A percentile compares a stretch with the other conserved stretches of the same genome.
These are phyloP conservation scores for Stachybotrys chartarum DNA, from an alignment of 2,329 filamentous ascomycete genomes.

Conservation along the genomic window DNA sequence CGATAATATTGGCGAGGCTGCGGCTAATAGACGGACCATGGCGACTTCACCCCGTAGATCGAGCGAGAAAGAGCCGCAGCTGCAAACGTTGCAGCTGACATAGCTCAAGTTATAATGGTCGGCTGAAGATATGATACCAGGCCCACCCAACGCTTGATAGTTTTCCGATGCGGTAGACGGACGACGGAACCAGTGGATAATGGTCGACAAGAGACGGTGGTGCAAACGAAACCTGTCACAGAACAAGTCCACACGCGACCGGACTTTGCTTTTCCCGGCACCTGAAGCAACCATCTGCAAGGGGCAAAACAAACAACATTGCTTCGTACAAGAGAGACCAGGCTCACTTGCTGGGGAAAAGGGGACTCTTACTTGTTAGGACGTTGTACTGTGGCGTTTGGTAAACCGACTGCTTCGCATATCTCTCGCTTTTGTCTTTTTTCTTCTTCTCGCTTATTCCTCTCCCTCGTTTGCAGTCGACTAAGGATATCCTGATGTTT, in stretches of 20 bases:
- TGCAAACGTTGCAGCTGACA: neutral
- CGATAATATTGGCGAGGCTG: neutral
- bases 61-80: neutral
- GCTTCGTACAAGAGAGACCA: neutral
- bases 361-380: neutral
- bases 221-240: too few species aligned
- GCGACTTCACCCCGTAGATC: neutral
- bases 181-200: neutral
- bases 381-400: neutral
- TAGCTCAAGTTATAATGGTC: constrained; percentile 1
- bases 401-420: neutral
- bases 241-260: too few species aligned
- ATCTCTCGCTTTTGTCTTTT: neutral
- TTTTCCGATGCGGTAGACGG: neutral
- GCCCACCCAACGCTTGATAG: neutral
- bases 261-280: too few species aligned
- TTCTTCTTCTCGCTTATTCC: neutral
- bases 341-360: neutral
- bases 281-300: too few species aligned
- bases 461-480: neutral
- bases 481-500: constrained; percentile 1
- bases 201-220: too few species aligned
- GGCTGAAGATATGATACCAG: constrained; percentile 8
- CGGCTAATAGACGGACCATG: neutral
- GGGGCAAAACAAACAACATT: neutral